phyloP scores from a whole-genome alignment of 495 filamentous ascomycete genomes.

The Bacidia gigantensis region DNA sequence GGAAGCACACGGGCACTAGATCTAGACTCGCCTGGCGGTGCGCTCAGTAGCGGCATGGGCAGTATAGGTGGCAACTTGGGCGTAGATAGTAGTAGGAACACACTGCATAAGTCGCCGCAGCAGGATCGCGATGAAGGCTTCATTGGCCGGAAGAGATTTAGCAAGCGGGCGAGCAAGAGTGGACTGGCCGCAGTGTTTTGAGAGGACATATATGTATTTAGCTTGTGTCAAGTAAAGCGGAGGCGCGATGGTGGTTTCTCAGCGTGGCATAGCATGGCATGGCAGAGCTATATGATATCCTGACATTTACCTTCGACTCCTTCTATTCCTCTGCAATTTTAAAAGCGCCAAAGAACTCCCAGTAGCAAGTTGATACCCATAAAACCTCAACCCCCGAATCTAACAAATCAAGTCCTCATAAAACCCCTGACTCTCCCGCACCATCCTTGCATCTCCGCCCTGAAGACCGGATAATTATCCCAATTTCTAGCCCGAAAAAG shows the following conservation, averaged over 20 bases:
- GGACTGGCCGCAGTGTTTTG: conserved; percentile 76
- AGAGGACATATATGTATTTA: conserved; percentile 15
- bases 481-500: neutral
- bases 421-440: neutral
- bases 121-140: neutral
- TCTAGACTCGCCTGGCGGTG: conserved; percentile 22
- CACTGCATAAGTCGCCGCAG: conserved; percentile 34
- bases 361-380: too few relatives aligned
- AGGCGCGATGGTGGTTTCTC: too few relatives aligned
- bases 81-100: conserved; percentile 21
- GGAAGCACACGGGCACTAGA: conserved; percentile 67
- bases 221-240: too few relatives aligned
- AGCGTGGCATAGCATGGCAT: neutral
- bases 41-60: conserved; percentile 22
- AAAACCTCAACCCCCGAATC: too few relatives aligned
- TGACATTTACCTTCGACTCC: too few relatives aligned
- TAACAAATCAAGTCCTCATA: too few relatives aligned
- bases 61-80: conserved; percentile 2
- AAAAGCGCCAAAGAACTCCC: too few relatives aligned
- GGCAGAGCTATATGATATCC: neutral
- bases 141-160: conserved; percentile 62
- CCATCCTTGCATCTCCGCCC: neutral
- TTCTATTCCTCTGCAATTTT: too few relatives aligned
- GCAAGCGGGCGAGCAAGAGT: conserved; percentile 79
- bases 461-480: neutral